phyloP scores from a whole-genome alignment of 2,329 filamentous ascomycete genomes.

The Didymella arachidicola region DNA sequence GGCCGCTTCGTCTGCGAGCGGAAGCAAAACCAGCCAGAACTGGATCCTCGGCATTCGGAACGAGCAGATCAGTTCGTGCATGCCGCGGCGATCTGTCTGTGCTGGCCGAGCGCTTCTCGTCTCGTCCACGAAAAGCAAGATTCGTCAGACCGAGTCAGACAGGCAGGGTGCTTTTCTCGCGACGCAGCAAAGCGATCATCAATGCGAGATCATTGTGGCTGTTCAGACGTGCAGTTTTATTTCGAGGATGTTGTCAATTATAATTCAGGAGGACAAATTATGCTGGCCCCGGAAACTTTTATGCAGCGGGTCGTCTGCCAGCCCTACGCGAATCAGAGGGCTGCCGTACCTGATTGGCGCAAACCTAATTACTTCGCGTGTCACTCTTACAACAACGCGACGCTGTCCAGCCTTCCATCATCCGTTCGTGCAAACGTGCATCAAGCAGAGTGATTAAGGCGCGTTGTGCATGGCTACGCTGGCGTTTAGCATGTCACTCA shows the following conservation, averaged over 20 bases:
- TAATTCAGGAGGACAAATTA: conserved; percentile 22
- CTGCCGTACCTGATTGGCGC: conserved; percentile 15
- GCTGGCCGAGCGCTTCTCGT: conserved; percentile 15
- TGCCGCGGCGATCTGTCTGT: conserved; percentile 24
- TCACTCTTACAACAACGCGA: conserved; percentile 18
- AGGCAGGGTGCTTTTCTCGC: conserved; percentile 11
- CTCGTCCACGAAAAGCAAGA: conserved; percentile 11
- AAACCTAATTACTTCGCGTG: conserved; percentile 14
- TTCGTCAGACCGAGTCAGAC: conserved; percentile 7
- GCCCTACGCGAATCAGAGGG: conserved; percentile 17
- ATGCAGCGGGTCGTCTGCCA: conserved; percentile 20
- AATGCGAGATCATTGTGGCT: conserved; percentile 15
- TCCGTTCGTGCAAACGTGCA: conserved; percentile 16
- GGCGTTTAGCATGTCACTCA: conserved; percentile 14
- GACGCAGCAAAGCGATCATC: conserved; percentile 14
- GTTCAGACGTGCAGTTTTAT: conserved; percentile 9
- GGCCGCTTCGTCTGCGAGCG: conserved; percentile 8
- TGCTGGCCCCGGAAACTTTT: conserved; percentile 11
- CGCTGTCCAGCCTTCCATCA: conserved; percentile 9
- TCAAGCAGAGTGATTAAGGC: conserved; percentile 8
- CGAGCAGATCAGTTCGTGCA: conserved; percentile 27
- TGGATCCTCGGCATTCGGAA: conserved; percentile 25
- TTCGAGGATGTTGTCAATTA: conserved; percentile 14
- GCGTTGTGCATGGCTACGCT: conserved; percentile 23
- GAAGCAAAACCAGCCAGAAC: conserved; percentile 24